Evolutionary conservation across 345 rosid species (phyloP), one percentile per base, ranked within the genome.

Genomic region (Eucalyptus erythrocorys): DNA sequence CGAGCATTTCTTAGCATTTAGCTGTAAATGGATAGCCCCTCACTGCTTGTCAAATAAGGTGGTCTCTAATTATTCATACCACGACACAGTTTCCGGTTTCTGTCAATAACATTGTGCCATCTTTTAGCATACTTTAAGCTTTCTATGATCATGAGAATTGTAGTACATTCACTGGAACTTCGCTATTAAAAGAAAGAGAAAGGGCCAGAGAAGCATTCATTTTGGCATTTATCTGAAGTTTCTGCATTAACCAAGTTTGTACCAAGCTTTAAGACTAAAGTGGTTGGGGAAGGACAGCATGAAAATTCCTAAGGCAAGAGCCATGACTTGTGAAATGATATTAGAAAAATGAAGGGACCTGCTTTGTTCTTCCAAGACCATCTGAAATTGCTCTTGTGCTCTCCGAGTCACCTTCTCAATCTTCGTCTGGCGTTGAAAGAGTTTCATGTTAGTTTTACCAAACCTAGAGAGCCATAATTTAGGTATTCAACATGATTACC

Each of bases 351-450:
- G n/a, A 90, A 45, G 50, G 45, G 86, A 97, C 99, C 98, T 96
- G 99, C 99, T 95, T 92, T 97, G 95, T 88, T 96, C 99, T 93
- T 98, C 99, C 89, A 98, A 89, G 43, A 96, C 99, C 92, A 92
- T 95, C 91, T 98, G 99, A 92, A 98, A 94, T 89, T 97, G 98
- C 93, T 98, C 99, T 91, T 98, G 99, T 13, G 99, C 99, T 90
- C 95, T 91, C 82, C 99, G 98, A 92, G 99, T 97, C 91, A 97
- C 99, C 93, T 94, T 95, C 95, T 96, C 99, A 85, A 98, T 92
- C 93, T 94, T 98, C 92, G 90, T 96, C 99, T 98, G 94, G 53
- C 3, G 1, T 86, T 26, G 45, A 86, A 86, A 32, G 61, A 86
- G 51, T 49, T 34, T 57, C 51, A 51, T 50, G 55, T 86, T 42